Percentiles rank a stretch among this genome's conserved stretches.
phyloP scores from a whole-genome alignment of 2,329 filamentous ascomycete species.

The Byssochlamys sp. region DNA sequence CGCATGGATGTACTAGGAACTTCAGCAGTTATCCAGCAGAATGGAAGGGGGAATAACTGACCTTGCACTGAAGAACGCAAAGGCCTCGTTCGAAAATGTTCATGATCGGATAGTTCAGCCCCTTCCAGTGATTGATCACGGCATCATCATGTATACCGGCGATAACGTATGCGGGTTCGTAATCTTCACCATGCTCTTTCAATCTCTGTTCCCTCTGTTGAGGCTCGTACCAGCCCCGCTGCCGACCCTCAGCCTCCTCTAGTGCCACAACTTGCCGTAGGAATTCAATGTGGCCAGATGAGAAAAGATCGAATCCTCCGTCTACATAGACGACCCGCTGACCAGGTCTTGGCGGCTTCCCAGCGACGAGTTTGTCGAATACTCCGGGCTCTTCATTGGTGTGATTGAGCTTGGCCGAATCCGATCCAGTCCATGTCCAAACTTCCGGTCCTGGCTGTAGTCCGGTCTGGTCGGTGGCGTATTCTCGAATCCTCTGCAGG shows the following conservation, averaged over 20 bases:
- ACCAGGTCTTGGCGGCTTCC: slow-evolving; percentile 60
- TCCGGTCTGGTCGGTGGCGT: slow-evolving; percentile 78
- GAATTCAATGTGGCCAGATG: slow-evolving; percentile 93
- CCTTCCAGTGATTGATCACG: slow-evolving; percentile 93
- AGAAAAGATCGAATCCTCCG: slow-evolving; percentile 93
- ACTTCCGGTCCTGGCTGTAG: slow-evolving; percentile 69
- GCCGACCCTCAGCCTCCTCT: slow-evolving; percentile 60
- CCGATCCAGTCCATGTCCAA: slow-evolving; percentile 62
- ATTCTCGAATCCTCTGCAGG: slow-evolving; percentile 67
- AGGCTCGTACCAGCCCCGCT: slow-evolving; percentile 65
- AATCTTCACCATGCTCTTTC: slow-evolving; percentile 58
- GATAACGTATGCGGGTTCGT: slow-evolving; percentile 75
- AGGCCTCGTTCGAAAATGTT: slow-evolving; percentile 94
- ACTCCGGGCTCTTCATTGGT: slow-evolving; percentile 50
- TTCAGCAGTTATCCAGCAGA: slow-evolving; percentile 6
- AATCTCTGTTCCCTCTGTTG: slow-evolving; percentile 55
- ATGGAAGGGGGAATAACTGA: slow-evolving; percentile 34
- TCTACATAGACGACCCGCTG: slow-evolving; percentile 91
- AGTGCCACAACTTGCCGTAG: slow-evolving; percentile 63
- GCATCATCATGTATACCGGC: slow-evolving; percentile 89
- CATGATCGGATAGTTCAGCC: slow-evolving; percentile 98
- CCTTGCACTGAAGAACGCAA: slow-evolving; percentile 88
- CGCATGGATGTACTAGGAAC: slow-evolving; percentile 67
- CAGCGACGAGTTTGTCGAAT: slow-evolving; percentile 61
- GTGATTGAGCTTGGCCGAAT: slow-evolving; percentile 25